Conservation (phyloP, 306 rosid species). For the Citrullus colocynthis region DNA sequence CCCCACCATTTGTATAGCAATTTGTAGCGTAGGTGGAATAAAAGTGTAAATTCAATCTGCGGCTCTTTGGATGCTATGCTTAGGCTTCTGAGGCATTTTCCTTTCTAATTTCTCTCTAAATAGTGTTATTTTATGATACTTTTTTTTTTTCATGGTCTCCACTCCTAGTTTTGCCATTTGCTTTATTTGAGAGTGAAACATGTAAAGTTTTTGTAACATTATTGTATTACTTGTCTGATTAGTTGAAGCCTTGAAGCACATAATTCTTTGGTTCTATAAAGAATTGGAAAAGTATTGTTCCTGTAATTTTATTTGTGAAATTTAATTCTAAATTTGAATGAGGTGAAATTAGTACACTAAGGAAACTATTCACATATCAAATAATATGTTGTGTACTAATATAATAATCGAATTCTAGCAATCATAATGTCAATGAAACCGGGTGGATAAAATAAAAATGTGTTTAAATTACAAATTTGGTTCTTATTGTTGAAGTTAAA, state of each 20-base stretch:
- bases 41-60: conserved; percentile 6
- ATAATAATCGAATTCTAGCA: too few species aligned
- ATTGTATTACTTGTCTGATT: not conserved
- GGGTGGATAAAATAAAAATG: too few species aligned
- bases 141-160: not conserved
- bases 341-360: not conserved
- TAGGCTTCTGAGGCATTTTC: not conserved
- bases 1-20: conserved; percentile 10
- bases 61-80: not conserved
- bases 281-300: not conserved
- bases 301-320: not conserved
- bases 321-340: not conserved
- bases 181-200: not conserved
- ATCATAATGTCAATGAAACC: not conserved
- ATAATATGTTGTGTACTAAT: too few species aligned
- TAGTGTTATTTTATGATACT: not conserved
- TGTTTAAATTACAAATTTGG: too few species aligned
- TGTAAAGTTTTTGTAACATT: not conserved
- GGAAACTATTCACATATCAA: not conserved
- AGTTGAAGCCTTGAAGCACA: not conserved
- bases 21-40: not conserved
- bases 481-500: too few species aligned
- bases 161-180: not conserved
- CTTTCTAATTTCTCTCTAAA: not conserved
- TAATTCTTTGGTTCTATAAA: not conserved